These are phyloP conservation scores for Verruconis gallopava DNA, from an alignment of 2,329 filamentous ascomycete species.

Conservation along the genomic window DNA sequence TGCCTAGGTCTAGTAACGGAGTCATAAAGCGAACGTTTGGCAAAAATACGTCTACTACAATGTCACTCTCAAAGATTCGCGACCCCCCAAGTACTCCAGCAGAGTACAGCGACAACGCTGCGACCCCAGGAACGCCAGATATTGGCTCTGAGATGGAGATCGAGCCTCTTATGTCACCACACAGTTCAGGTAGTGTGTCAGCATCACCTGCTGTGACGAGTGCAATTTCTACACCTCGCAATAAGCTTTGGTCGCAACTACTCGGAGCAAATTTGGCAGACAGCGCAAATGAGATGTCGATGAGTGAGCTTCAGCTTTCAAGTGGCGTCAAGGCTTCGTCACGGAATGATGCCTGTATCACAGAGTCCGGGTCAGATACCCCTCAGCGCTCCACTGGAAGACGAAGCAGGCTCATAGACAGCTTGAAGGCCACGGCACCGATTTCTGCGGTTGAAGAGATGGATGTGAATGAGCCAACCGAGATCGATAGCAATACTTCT, in stretches of 20 bases:
- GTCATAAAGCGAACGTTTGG: background rate
- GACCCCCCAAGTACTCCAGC: constrained; percentile 14
- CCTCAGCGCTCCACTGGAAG: constrained; percentile 1
- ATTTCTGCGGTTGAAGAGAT: constrained; percentile 13
- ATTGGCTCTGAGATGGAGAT: constrained; percentile 10
- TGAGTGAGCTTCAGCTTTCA: constrained; percentile 2
- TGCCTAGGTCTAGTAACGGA: background rate
- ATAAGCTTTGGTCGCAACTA: constrained; percentile 19
- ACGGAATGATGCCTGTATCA: background rate
- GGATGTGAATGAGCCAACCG: constrained; percentile 18
- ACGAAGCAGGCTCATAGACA: constrained; percentile 9
- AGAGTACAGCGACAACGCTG: constrained; percentile 25
- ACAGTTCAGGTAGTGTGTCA: background rate
- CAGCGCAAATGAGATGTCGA: constrained; percentile 8
- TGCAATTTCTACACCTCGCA: constrained; percentile 24
- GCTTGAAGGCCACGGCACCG: constrained; percentile 5
- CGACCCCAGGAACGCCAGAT: constrained; percentile 16
- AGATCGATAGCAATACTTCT: constrained; percentile 7
- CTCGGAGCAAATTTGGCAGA: constrained; percentile 1
- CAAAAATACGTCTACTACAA: constrained; percentile 3
- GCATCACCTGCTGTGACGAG: background rate
- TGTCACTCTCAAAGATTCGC: no score
- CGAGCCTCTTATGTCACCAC: background rate
- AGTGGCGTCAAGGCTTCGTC: background rate
- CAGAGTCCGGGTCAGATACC: constrained; percentile 10